phyloP scores from a whole-genome alignment of 768 basidiomycete genomes.

The Russula sp. region DNA sequence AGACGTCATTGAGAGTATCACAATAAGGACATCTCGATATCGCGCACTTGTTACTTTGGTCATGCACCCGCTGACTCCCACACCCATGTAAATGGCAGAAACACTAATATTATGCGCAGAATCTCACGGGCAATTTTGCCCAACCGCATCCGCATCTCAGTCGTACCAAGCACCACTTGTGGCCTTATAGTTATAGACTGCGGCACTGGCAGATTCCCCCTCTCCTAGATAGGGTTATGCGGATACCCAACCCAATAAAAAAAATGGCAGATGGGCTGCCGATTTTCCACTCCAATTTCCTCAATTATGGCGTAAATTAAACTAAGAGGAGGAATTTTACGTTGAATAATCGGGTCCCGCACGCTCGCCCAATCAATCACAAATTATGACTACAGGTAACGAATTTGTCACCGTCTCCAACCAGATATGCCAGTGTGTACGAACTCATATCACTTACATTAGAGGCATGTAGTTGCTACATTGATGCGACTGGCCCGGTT shows the following conservation, averaged over 20 bases:
- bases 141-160: background rate
- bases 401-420: no score
- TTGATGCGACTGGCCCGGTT: no score
- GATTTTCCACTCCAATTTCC: background rate
- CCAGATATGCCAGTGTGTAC: no score
- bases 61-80: no score
- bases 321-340: background rate
- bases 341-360: slow-evolving; percentile 12
- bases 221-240: slow-evolving; percentile 11
- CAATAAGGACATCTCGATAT: no score
- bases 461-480: no score
- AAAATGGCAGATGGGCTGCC: background rate
- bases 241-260: background rate
- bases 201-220: slow-evolving; percentile 14
- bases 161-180: background rate
- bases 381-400: background rate
- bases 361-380: background rate
- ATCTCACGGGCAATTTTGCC: background rate
- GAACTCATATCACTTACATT: no score
- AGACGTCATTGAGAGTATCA: no score
- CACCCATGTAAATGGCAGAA: no score
- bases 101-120: no score
- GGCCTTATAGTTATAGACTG: background rate
- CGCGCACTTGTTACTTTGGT: no score
- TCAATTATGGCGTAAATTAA: slow-evolving; percentile 16